Base-by-base conservation (phyloP, 2,329 filamentous ascomycete genomes). In the Ceratocystis lukuohia region DNA sequence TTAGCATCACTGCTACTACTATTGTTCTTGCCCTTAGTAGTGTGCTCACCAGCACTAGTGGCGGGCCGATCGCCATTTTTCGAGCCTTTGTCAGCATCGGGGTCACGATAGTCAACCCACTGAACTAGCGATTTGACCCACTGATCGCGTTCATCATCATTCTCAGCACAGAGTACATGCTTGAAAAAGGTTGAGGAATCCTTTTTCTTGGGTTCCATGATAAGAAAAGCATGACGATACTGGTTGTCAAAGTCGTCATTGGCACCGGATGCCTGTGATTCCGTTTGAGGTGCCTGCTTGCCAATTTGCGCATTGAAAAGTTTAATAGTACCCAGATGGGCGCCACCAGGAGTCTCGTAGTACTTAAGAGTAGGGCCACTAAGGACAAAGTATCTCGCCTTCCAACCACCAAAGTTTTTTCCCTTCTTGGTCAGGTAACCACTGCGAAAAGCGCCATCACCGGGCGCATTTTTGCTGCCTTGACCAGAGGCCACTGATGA, bases 331-430 rank as follows among this genome's bases (percentile, higher is more conserved):
- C 94, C 94, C 48, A 97, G 78, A 74, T 96, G 91, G 17, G 91
- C 86, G 57, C 94, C 94, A 62, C 93, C 92, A 2, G 91, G 91
- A 1, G 88, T 85, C 75, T 99, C 94, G 72, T 89, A 97, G 74
- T 99, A 99, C 71, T 88, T 91, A 71, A 99, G 72, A 7, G 79
- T 76, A n/a, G 82, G 81, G 0, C 83, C 82, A 64, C 84, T 82
- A 12, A 85, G 77, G 25, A 84, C 76, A 71, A 86, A 87, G 72
- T 84, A 86, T 44, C 84, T 78, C 10, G 91, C 92, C 76, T 99
- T 99, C 94, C 94, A 99, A 62, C 94, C 94, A 64, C 94, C 94
- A 77, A 99, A 99, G 72, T 97, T 97, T 80, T 99, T 99, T 62
- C 94, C 94, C 71, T 89, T 85, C 78, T 99, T 99, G 1, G 94